Evolutionary conservation across 805 yeast species (phyloP).

Genomic region (Pichia exigua): DNA sequence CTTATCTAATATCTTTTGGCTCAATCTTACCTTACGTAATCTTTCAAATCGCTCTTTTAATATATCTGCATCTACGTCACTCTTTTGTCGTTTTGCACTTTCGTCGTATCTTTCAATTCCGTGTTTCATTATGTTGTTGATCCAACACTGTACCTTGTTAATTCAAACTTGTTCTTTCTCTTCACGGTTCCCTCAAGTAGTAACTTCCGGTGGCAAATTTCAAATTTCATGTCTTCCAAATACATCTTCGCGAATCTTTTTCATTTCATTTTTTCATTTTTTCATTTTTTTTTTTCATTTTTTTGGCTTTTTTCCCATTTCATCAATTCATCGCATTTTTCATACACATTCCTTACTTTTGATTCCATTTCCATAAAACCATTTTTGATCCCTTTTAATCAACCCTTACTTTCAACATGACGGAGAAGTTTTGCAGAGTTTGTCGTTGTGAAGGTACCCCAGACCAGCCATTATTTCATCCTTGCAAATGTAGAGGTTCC

Average conservation of each 20-base stretch:
- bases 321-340: no score
- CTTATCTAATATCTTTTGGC: conserved; percentile 19
- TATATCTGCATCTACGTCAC: not conserved
- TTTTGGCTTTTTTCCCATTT: not conserved
- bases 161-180: no score
- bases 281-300: no score
- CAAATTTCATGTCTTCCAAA: not conserved
- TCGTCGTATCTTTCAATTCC: not conserved
- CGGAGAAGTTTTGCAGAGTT: conserved; percentile 54
- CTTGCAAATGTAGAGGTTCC: conserved; percentile 91
- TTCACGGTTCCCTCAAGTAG: no score
- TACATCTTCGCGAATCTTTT: no score
- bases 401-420: not conserved
- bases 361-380: no score
- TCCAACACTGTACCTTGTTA: no score
- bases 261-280: no score
- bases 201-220: no score
- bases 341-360: no score
- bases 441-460: conserved; percentile 87
- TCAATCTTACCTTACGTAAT: conserved; percentile 14
- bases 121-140: not conserved
- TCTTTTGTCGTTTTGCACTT: not conserved
- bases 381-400: no score
- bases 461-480: conserved; percentile 76
- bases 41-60: conserved; percentile 14